Evolutionary conservation across 2,329 filamentous ascomycete genomes (phyloP).

Genomic region (Trichoderma cornu-damae): DNA sequence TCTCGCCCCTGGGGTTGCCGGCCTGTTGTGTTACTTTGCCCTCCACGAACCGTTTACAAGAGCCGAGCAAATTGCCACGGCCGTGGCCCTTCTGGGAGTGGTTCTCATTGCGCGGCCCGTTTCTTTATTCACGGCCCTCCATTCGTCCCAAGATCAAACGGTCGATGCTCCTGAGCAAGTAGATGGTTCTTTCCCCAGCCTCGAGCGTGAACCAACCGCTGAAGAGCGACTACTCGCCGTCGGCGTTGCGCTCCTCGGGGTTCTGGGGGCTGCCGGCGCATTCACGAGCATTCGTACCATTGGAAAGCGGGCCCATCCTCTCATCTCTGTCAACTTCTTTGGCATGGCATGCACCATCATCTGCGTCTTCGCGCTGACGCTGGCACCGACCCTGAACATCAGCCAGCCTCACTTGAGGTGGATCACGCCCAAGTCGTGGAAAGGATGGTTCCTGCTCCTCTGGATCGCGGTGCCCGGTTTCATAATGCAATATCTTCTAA

Average conservation of each 20-base stretch:
- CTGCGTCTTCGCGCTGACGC: conserved; percentile 54
- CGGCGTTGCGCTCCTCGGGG: conserved; percentile 67
- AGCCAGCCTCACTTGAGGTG: conserved; percentile 44
- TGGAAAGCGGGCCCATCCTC: conserved; percentile 69
- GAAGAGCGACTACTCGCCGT: conserved; percentile 66
- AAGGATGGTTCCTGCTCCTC: conserved; percentile 62
- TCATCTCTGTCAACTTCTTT: conserved; percentile 87
- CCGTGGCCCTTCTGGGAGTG: conserved; percentile 73
- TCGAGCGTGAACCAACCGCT: conserved; percentile 45
- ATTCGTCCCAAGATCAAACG: conserved; percentile 21
- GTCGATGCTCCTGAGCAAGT: conserved; percentile 17
- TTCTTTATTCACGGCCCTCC: conserved; percentile 43
- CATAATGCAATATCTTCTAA: conserved; percentile 79
- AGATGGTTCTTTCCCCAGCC: conserved; percentile 25
- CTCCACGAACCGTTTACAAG: conserved; percentile 72
- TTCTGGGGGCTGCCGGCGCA: conserved; percentile 68
- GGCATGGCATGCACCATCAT: conserved; percentile 65
- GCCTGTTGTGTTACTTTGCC: conserved; percentile 72
- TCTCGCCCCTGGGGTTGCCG: conserved; percentile 70
- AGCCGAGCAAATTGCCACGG: conserved; percentile 68
- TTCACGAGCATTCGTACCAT: conserved; percentile 75
- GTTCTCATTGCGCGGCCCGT: conserved; percentile 74
- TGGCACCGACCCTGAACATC: conserved; percentile 41
- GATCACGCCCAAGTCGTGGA: conserved; percentile 36
- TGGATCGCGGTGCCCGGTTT: conserved; percentile 72